Base-by-base conservation (phyloP, 768 basidiomycete genomes). In the Amanita rimosa region DNA sequence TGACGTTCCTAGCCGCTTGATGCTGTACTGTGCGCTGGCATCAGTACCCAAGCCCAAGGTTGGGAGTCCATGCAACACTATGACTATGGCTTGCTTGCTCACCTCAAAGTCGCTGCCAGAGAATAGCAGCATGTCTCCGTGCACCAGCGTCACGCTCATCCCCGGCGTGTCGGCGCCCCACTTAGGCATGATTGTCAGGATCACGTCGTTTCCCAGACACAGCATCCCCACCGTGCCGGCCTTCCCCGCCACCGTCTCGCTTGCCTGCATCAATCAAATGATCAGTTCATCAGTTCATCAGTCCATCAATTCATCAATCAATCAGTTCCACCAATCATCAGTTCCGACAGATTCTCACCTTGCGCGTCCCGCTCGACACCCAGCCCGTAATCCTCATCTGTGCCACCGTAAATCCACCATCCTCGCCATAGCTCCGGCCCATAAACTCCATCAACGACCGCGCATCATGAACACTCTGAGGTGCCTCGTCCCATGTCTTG, bases 41-140 rank as follows among this genome's bases (percentile, higher is more conserved):
- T 17, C 22, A 19, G 34, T 21, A 3, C 5, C 14, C 10, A 26
- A 24, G 22, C 22, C n/a, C n/a, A n/a, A n/a, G n/a, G n/a, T n/a
- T n/a, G n/a, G n/a, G n/a, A n/a, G n/a, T n/a, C n/a, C 22, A 5
- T 5, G 3, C 22, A 5, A 5, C 22, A 5, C 22, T 24, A 24
- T 5, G 22, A 24, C 22, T n/a, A n/a, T n/a, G n/a, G n/a, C 3
- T 24, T 24, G 22, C 22, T 2, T 27, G 3, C 27, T 27, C 51
- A 70, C 72, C 62, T 70, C 62, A 48, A 70, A 73, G 22, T 65
- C 61, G 49, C 67, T 67, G 2, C 72, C 72, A 44, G 60, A 63
- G 50, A 73, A 56, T 19, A 72, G 57, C 14, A 71, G 43, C 16
- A 67, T 56, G 49, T 73, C 71, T 0, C 73, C 72, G 53, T 74